Base-by-base conservation (phyloP, 768 basidiomycete species). In the Podaxis pistillaris region DNA sequence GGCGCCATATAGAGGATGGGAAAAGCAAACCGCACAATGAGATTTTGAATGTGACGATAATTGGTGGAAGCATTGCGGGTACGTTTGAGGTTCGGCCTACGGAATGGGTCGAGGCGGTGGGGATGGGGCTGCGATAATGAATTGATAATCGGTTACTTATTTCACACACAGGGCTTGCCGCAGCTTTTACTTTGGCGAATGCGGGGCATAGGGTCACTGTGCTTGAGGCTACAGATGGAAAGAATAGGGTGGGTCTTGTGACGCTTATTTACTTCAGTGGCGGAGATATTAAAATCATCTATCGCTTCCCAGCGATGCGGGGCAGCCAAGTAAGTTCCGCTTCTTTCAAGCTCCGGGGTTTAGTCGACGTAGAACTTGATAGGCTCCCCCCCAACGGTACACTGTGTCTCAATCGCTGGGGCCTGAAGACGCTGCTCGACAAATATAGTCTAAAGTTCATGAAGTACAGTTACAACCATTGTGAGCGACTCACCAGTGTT, bases 131-230 rank as follows among this genome's bases (percentile, higher is more conserved):
- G 41, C 28, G 56, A 38, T 40, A 56, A 50, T 37, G 41, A 15
- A 44, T 17, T 41, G 38, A 57, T 57, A 13, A 26, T 57, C 26
- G 56, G 15, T 15, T 15, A 19, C 46, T 51, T 17, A 8, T 49
- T 17, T 41, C 15, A 58, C 26, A 19, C 22, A 19, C 22, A 59
- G 88, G 87, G 9, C 73, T 87, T 53, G 80, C 86, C 2, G 74
- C 80, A 38, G 87, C 87, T 3, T 82, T 80, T 66, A 75, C 82
- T 15, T 75, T 89, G 46, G 78, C 78, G 50, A 79, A 78, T 66
- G 81, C 81, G 5, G 87, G 88, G 5, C 88, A 89, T 72, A 73
- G 76, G 36, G 87, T 88, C n/a, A 73, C 79, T 1, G 79, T 89
- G 2, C 70, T 88, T 22, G 87, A 89, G 68, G 74, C 78, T 63